Percentiles rank a stretch among this genome's conserved stretches.
These are phyloP conservation scores for Solanum rostratum DNA, from an alignment of 257 asterid genomes.

Conservation along the genomic window DNA sequence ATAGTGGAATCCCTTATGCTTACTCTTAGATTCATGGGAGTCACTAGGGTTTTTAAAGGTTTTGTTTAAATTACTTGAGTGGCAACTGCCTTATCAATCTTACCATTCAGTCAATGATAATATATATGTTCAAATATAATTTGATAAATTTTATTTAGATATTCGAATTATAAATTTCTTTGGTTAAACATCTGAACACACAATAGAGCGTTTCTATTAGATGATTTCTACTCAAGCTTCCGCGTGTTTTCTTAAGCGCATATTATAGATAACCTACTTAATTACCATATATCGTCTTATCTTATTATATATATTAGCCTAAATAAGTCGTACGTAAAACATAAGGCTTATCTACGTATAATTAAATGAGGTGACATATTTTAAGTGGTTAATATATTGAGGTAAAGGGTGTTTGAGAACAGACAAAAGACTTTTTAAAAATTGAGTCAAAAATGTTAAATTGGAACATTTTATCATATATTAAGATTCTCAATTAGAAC, in stretches of 20 bases:
- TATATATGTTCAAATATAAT: background rate
- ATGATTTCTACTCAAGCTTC: background rate
- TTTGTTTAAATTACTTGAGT: background rate
- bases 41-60: background rate
- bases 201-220: background rate
- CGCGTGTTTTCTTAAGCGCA: background rate
- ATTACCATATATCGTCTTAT: background rate
- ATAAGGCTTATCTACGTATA: background rate
- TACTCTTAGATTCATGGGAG: constrained; percentile 1
- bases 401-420: background rate
- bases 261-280: background rate
- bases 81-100: background rate
- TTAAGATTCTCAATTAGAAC: background rate
- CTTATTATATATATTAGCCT: background rate
- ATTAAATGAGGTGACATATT: background rate
- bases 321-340: background rate
- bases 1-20: background rate
- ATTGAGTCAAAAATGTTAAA: background rate
- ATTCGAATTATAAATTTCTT: background rate
- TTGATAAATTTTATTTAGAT: background rate
- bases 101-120: background rate
- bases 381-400: background rate
- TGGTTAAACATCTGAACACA: background rate
- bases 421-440: background rate
- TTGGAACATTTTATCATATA: background rate